phyloP scores from a whole-genome alignment of 257 asterid species.

The Solanum bukasovii region DNA sequence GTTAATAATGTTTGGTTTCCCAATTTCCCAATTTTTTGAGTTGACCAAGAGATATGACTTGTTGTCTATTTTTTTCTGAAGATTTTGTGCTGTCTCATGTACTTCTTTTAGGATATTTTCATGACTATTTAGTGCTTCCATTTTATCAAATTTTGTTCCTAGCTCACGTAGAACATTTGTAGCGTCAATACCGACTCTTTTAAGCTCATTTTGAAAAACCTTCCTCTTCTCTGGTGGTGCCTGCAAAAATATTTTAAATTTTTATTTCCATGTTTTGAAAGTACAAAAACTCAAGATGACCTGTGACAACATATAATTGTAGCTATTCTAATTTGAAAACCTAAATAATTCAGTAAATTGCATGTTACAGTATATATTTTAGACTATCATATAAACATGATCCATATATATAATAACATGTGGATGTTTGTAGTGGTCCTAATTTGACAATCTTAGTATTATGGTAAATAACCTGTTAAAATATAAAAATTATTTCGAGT shows the following conservation, averaged over 20 bases:
- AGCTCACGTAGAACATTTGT: conserved; percentile 17
- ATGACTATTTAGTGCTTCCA: conserved; percentile 9
- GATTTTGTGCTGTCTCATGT: conserved; percentile 39
- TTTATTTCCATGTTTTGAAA: too few relatives aligned
- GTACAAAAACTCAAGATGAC: too few relatives aligned
- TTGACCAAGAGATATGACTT: conserved; percentile 22
- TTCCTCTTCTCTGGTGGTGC: conserved; percentile 34
- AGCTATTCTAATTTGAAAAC: too few relatives aligned
- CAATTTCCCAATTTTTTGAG: conserved; percentile 23
- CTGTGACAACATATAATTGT: too few relatives aligned
- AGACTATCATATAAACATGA: not conserved
- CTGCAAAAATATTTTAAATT: not conserved
- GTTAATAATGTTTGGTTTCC: conserved; percentile 1
- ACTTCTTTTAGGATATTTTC: conserved; percentile 27
- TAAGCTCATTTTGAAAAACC: conserved; percentile 13
- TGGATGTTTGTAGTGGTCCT: not conserved
- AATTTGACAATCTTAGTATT: not conserved
- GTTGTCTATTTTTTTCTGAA: conserved; percentile 38
- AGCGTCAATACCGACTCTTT: conserved; percentile 19
- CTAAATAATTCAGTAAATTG: too few relatives aligned
- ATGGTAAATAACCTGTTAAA: not conserved
- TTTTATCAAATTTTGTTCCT: conserved; percentile 20
- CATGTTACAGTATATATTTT: too few relatives aligned
- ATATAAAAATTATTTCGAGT: too few relatives aligned
- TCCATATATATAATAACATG: not conserved